A percentile compares a stretch with the other conserved stretches of the same genome.
Conservation (phyloP, 352 stramenopile species). For the Globisporangium megalacanthum region DNA sequence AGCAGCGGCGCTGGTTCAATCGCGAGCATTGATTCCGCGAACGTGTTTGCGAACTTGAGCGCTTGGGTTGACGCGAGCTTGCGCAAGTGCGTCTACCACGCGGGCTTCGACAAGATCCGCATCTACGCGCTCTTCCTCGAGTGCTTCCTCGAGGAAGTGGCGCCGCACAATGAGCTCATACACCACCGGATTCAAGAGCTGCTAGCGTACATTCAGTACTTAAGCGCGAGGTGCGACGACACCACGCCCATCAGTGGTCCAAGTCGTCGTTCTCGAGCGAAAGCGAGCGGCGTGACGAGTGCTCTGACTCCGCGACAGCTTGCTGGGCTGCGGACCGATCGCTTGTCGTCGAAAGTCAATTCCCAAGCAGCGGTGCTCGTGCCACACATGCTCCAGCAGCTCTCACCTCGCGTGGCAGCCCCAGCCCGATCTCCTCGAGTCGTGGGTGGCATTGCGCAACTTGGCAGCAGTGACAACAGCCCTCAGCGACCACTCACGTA, state of each 20-base stretch:
- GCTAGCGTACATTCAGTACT: slow-evolving; percentile 22
- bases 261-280: not conserved
- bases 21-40: slow-evolving; percentile 7
- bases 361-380: slow-evolving; percentile 6
- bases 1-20: not conserved
- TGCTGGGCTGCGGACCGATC: slow-evolving; percentile 2
- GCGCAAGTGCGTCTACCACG: slow-evolving; percentile 15
- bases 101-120: slow-evolving; percentile 27
- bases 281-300: not conserved
- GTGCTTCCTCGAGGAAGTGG: slow-evolving; percentile 21
- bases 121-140: slow-evolving; percentile 26
- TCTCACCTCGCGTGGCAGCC: slow-evolving; percentile 15
- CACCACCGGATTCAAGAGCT: slow-evolving; percentile 12
- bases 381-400: slow-evolving; percentile 16
- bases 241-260: not conserved
- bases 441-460: not conserved
- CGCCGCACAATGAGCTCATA: slow-evolving; percentile 10
- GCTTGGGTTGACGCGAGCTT: slow-evolving; percentile 33
- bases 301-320: not conserved
- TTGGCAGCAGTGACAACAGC: not conserved
- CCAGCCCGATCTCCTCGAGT: not conserved
- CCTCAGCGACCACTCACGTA: slow-evolving; percentile 1
- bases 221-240: slow-evolving; percentile 3
- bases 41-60: slow-evolving; percentile 29
- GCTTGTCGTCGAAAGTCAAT: slow-evolving; percentile 10